Evolutionary conservation across 495 filamentous ascomycete species (phyloP).

Genomic region (Parachaetomium inaequale): DNA sequence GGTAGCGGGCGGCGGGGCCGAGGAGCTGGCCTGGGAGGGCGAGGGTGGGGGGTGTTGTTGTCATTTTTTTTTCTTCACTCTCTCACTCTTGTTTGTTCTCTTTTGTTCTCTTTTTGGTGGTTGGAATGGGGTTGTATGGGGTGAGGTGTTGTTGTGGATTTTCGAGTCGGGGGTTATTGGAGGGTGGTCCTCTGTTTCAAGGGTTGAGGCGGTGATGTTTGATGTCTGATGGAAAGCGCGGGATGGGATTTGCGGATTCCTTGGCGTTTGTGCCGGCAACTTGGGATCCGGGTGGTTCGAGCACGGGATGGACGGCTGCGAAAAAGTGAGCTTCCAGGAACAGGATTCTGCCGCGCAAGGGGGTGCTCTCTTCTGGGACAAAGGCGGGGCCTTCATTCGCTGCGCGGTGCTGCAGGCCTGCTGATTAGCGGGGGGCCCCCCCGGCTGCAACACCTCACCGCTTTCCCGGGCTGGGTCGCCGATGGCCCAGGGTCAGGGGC

Average conservation of each 20-base stretch:
- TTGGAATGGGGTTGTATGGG: neutral
- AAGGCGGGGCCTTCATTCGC: neutral
- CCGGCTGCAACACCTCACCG: neutral
- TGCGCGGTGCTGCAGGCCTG: neutral
- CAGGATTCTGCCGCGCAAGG: constrained; percentile 3
- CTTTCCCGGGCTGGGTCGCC: neutral
- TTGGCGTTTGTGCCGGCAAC: constrained; percentile 15
- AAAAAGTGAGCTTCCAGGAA: neutral
- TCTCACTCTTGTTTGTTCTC: neutral
- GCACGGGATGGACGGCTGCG: neutral
- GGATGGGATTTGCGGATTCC: constrained; percentile 9
- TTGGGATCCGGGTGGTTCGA: constrained; percentile 22
- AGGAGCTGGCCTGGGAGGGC: constrained; percentile 75
- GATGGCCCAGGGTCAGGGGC: neutral
- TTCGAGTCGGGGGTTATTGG: neutral
- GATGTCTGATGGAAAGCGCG: neutral
- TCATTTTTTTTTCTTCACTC: constrained; percentile 11
- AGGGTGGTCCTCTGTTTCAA: neutral
- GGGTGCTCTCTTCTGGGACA: neutral
- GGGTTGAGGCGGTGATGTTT: neutral
- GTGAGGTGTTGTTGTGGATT: neutral
- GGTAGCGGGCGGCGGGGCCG: constrained; percentile 59
- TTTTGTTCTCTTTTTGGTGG: neutral
- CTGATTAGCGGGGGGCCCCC: neutral
- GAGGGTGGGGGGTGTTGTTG: constrained; percentile 24